These are phyloP conservation scores for Hericium rajendrae DNA, from an alignment of 768 basidiomycete species.

Conservation along the genomic window DNA sequence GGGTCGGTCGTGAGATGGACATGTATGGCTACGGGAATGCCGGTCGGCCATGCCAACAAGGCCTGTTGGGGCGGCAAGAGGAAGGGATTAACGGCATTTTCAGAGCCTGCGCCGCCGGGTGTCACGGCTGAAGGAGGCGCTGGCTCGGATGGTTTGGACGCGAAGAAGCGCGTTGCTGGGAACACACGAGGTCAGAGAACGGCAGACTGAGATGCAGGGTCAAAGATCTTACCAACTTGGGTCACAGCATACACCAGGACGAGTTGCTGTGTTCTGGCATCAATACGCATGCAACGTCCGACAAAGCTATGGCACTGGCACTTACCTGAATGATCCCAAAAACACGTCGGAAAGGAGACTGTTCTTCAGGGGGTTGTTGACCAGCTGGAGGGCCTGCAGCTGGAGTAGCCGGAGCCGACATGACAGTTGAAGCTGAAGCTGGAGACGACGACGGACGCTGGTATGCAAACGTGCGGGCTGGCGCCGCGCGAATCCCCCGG, in stretches of 20 bases:
- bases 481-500: no score
- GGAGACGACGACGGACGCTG: neutral
- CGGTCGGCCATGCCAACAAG: conserved; percentile 50
- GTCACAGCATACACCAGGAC: conserved; percentile 56
- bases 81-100: conserved; percentile 32
- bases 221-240: conserved; percentile 43
- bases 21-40: conserved; percentile 56
- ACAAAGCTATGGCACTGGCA: neutral
- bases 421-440: neutral
- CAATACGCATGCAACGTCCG: no score
- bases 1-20: conserved; percentile 66
- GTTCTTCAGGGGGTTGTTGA: conserved; percentile 19
- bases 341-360: conserved; percentile 27
- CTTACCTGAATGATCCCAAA: conserved; percentile 35
- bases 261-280: conserved; percentile 41
- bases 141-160: conserved; percentile 25
- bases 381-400: conserved; percentile 3
- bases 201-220: neutral
- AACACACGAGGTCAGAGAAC: conserved; percentile 6
- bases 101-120: conserved; percentile 10
- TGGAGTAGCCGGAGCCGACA: neutral
- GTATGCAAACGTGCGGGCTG: neutral
- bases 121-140: conserved; percentile 19
- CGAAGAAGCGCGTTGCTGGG: conserved; percentile 37
- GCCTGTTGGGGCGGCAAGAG: conserved; percentile 46